A percentile compares a stretch with the other conserved stretches of the same genome.
These are phyloP conservation scores for Talaromyces sp. DNA, from an alignment of 2,329 filamentous ascomycete genomes.

Conservation along the genomic window DNA sequence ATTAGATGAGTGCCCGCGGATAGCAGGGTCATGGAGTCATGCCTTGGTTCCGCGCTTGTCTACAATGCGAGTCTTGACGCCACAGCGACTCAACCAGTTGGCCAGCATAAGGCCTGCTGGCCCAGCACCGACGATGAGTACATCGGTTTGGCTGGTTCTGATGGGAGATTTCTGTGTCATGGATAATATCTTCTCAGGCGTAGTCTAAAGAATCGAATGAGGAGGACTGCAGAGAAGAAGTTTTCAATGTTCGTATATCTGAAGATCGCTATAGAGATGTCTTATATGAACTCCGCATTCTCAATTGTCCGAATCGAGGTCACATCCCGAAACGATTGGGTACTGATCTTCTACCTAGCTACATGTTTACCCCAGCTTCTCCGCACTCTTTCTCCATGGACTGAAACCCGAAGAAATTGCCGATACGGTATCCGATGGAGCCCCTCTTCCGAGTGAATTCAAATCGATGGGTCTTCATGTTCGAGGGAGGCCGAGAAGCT, in stretches of 20 bases:
- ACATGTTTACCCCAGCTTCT: not conserved
- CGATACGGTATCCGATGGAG: not conserved
- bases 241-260: not conserved
- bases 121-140: not conserved
- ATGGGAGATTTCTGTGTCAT: not conserved
- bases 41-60: conserved; percentile 44
- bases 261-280: not conserved
- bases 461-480: not conserved
- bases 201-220: not conserved
- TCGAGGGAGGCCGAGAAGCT: not conserved
- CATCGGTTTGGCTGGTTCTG: conserved; percentile 6
- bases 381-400: not conserved
- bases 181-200: not conserved
- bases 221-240: not conserved
- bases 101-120: conserved; percentile 45
- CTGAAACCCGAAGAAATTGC: not conserved
- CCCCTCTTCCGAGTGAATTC: not conserved
- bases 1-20: not conserved
- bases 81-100: conserved; percentile 49
- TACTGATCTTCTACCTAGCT: not conserved
- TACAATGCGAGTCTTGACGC: conserved; percentile 48
- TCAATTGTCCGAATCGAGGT: not conserved
- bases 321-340: not conserved
- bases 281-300: not conserved
- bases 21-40: conserved; percentile 42